These are phyloP conservation scores for Aspergillus fumigatiaffinis DNA, from an alignment of 2,329 filamentous ascomycete species.

Conservation along the genomic window DNA sequence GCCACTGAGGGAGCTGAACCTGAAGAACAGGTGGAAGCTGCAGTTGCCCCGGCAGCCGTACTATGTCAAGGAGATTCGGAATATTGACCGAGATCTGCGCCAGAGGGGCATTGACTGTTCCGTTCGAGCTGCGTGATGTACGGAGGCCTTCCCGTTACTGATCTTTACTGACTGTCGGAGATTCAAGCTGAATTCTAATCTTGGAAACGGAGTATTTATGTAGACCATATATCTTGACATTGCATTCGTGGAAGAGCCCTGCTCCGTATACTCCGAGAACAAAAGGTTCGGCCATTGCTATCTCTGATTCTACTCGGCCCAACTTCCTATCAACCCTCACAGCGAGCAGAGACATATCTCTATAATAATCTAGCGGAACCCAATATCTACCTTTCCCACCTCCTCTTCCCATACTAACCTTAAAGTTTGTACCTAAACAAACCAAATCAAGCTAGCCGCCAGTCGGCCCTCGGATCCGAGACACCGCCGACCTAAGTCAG, in stretches of 20 bases:
- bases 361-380: not conserved
- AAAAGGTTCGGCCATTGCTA: not conserved
- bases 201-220: not conserved
- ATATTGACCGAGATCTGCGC: constrained; percentile 26
- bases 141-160: not conserved
- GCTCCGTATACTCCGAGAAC: not conserved
- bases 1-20: constrained; percentile 26
- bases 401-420: not conserved
- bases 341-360: not conserved
- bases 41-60: constrained; percentile 32
- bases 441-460: not conserved
- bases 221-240: not conserved
- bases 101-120: constrained; percentile 32
- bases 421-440: not conserved
- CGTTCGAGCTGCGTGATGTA: constrained; percentile 17
- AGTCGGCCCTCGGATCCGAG: not conserved
- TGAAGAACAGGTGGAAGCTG: constrained; percentile 26
- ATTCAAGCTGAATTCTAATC: not conserved
- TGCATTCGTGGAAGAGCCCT: not conserved
- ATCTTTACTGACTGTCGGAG: too few relatives aligned
- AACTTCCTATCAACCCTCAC: not conserved
- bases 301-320: not conserved
- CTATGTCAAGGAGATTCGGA: constrained; percentile 28
- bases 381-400: too few relatives aligned
- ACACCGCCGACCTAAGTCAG: not conserved